Base-by-base conservation (phyloP, 2,329 filamentous ascomycete genomes). In the Ceratocystis cubensis region DNA sequence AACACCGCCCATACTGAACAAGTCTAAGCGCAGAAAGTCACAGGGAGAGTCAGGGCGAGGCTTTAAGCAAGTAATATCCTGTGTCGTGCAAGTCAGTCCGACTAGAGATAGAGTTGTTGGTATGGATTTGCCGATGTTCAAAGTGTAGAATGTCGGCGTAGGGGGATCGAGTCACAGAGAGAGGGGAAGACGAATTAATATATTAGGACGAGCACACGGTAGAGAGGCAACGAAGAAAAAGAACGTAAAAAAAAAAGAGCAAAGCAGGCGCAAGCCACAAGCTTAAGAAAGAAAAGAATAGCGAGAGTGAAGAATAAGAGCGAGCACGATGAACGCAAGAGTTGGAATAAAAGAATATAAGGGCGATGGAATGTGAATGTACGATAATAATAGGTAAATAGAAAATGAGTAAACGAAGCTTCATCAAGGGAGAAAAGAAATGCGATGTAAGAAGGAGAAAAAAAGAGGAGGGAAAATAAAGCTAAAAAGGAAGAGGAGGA, bases 1-100 rank as follows among this genome's bases (percentile, higher is more conserved):
- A 70, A 97, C 87, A 73, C 83, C 86, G 65, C 82, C 81, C 56
- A 59, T 59, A 59, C 3, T 59, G 56, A 59, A 59, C 56, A 59
- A 59, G 28, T 25, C 20, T 28, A 59, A 59, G 7, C 4, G 28
- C 56, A 37, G 33, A 28, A n/a, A 15, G 13, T 1, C 30, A 37
- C 56, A n/a, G 17, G 30, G 56, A 37, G 33, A n/a, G 28, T 30
- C 15, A 41, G 56, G n/a, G 28, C 6, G 5, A 33, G 28, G 28
- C n/a, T n/a, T 33, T 22, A 8, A 20, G 56, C 28, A 59, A 30
- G 56, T 30, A 15, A 37, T 20, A n/a, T 59, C 13, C 20, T 30
- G 15, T 17, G 13, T 15, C 10, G 53, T 28, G 8, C 48, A 22
- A 53, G n/a, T 3, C 6, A 15, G 53, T n/a, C 3, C 4, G 28